These are phyloP conservation scores for Pleurotus salmoneostramineus DNA, from an alignment of 768 basidiomycete genomes.

Conservation along the genomic window DNA sequence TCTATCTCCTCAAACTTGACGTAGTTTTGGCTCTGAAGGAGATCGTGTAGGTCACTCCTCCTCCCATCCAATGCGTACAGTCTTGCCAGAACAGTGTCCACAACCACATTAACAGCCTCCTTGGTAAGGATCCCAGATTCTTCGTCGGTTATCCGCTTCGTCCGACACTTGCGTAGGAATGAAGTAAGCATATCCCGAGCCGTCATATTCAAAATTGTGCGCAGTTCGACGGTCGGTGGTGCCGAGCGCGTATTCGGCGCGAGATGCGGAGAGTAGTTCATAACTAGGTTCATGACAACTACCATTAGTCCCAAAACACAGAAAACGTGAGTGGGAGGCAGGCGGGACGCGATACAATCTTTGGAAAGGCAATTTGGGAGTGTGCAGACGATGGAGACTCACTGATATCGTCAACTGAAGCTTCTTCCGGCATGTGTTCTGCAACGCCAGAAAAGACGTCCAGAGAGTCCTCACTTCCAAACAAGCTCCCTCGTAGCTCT, in stretches of 20 bases:
- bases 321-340: conserved; percentile 28
- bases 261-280: conserved; percentile 89
- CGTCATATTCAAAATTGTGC: conserved; percentile 55
- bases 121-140: conserved; percentile 15
- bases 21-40: conserved; percentile 52
- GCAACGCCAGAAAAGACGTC: conserved; percentile 76
- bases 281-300: conserved; percentile 89
- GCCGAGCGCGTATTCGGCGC: conserved; percentile 63
- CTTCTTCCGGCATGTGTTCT: conserved; percentile 65
- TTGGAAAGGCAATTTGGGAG: conserved; percentile 15
- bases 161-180: conserved; percentile 62
- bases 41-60: conserved; percentile 53
- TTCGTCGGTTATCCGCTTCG: conserved; percentile 35
- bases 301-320: conserved; percentile 62
- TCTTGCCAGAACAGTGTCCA: conserved; percentile 82
- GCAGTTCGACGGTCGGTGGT: conserved; percentile 66
- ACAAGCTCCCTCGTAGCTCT: conserved; percentile 65
- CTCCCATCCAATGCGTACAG: conserved; percentile 62
- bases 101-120: conserved; percentile 26
- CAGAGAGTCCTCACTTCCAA: conserved; percentile 47
- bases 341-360: conserved; percentile 19
- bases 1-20: conserved; percentile 64
- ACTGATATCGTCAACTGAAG: conserved; percentile 82
- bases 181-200: conserved; percentile 74
- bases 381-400: conserved; percentile 37